Conservation (phyloP, 2,329 filamentous ascomycete species). For the Emydomyces testavorans region DNA sequence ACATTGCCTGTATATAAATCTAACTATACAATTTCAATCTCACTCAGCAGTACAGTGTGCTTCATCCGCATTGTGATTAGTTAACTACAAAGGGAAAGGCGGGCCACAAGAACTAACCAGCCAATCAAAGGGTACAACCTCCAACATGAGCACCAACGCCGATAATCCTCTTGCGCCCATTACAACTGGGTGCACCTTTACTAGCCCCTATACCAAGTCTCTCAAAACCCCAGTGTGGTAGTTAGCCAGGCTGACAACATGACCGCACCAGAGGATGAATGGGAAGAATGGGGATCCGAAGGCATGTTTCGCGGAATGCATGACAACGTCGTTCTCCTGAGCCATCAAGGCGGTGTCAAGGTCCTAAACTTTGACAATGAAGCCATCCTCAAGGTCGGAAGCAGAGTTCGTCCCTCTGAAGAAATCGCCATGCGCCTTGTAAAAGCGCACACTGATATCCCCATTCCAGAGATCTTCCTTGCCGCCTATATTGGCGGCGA, state of each 20-base stretch:
- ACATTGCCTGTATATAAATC: no score
- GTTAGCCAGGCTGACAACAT: constrained; percentile 5
- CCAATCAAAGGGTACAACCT: no score
- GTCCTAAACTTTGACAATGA: constrained; percentile 11
- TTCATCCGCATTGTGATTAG: no score
- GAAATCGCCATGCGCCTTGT: constrained; percentile 12
- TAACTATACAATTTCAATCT: no score
- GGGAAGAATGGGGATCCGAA: constrained; percentile 13
- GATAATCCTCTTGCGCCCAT: constrained; percentile 2
- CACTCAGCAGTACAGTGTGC: no score
- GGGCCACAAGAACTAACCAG: no score
- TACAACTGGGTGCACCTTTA: not conserved
- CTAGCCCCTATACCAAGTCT: not conserved
- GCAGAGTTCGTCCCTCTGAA: constrained; percentile 13
- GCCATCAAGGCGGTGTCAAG: constrained; percentile 13
- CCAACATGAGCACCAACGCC: not conserved
- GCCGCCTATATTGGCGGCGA: constrained; percentile 5
- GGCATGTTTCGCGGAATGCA: constrained; percentile 13
- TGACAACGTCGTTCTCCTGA: constrained; percentile 11
- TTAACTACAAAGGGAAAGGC: no score
- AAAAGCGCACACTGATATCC: constrained; percentile 18
- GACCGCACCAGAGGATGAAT: constrained; percentile 1
- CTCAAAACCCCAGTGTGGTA: not conserved
- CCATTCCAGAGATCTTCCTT: constrained; percentile 18
- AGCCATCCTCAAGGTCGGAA: constrained; percentile 11